Evolutionary conservation across 805 yeast genomes (phyloP), one percentile per base, ranked within the genome.

Genomic region (Suhomyces vadensis): DNA sequence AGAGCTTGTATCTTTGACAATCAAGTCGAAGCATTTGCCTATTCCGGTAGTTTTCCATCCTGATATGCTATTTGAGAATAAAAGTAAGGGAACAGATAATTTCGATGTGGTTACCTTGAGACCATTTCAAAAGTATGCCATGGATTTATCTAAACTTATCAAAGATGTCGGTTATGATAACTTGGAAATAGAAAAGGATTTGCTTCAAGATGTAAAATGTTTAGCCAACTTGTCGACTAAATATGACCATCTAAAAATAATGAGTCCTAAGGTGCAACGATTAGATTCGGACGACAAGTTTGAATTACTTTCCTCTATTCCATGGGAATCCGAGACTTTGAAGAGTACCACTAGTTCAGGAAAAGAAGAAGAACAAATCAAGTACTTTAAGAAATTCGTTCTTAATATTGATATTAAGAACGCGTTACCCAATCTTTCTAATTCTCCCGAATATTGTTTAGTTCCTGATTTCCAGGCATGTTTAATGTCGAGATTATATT

Each of bases 401-500:
- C 39, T 65, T 8, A 44, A 48, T 4, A 48, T 69, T 13, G 69
- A 70, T 42, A 47, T 66, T 5, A 46, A 55, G 14, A 54, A 61
- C 24, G 63, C 63, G 3, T 52, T 49, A 25, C 23, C 41, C 5
- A 37, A 25, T 19, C 13, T 45, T n/a, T 20, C 40, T 40, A 49
- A 51, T 16, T 55, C 53, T 6, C 52, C 54, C 19, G 61, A 66
- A 10, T 67, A 65, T 41, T 58, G 64, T 42, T 49, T 70, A 24
- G 59, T 68, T 13, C 75, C 75, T 3, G 70, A 64, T 36, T 70
- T 70, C 52, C 75, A 70, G 50, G 51, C 52, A 11, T 70, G 75
- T 44, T 53, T 56, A 33, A 25, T 65, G 37, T 63, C 70, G 2
- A 52, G 75, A 26, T 35, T 68, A 26, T 69, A 70, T 46, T 67